Conservation (phyloP, 768 basidiomycete species). For the Boletellus emodensis region DNA sequence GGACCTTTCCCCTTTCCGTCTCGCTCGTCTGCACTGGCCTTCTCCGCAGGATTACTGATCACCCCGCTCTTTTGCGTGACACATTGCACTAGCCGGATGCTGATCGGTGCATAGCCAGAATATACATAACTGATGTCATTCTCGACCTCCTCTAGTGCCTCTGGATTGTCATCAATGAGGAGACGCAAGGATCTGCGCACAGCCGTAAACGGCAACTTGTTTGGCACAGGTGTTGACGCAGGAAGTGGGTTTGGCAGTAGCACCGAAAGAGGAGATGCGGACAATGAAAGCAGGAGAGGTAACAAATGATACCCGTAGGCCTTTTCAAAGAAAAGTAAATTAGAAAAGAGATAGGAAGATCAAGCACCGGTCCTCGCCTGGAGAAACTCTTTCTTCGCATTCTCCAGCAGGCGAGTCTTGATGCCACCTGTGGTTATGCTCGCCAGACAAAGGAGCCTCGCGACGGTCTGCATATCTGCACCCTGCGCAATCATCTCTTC, state of each 20-base stretch:
- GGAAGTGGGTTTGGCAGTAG: constrained; percentile 68
- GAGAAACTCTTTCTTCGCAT: constrained; percentile 85
- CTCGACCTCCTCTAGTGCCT: constrained; percentile 76
- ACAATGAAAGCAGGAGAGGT: constrained; percentile 62
- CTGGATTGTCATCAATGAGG: constrained; percentile 83
- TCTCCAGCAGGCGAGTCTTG: constrained; percentile 82
- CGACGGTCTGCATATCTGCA: constrained; percentile 71
- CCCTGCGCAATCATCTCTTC: constrained; percentile 90
- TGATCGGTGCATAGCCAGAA: constrained; percentile 95
- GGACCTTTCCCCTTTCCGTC: constrained; percentile 37
- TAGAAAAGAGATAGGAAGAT: not conserved
- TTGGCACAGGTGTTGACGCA: constrained; percentile 39
- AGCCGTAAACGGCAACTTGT: constrained; percentile 66
- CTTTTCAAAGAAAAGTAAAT: constrained; percentile 36
- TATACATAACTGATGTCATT: constrained; percentile 96
- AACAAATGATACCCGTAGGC: constrained; percentile 74
- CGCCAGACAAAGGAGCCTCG: constrained; percentile 82
- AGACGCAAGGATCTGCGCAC: constrained; percentile 84
- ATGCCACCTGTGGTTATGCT: constrained; percentile 83
- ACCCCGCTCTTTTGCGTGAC: constrained; percentile 89
- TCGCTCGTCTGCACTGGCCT: constrained; percentile 38
- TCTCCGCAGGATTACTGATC: constrained; percentile 71
- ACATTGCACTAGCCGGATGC: constrained; percentile 88
- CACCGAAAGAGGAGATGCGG: constrained; percentile 62
- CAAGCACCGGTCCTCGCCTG: constrained; percentile 46